A percentile compares a stretch with the other conserved stretches of the same genome.
Conservation (phyloP, 2,329 filamentous ascomycete genomes). For the Aureobasidium sp. region DNA sequence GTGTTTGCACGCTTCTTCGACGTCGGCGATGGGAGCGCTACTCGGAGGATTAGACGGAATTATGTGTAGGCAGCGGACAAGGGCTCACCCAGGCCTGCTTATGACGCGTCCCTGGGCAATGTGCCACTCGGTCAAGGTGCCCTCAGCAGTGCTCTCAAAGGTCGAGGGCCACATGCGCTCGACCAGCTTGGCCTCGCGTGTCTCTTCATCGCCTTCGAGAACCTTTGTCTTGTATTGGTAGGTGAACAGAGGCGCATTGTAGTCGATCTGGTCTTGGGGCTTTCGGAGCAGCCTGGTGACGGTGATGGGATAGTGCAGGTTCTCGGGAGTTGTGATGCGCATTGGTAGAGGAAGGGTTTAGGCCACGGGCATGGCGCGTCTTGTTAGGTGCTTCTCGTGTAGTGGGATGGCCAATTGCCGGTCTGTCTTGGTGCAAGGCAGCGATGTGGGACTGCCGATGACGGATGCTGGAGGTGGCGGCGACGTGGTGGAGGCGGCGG, state of each 20-base stretch:
- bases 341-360: constrained; percentile 28
- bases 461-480: background rate
- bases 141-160: constrained; percentile 80
- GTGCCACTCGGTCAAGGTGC: constrained; percentile 69
- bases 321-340: constrained; percentile 43
- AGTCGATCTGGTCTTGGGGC: constrained; percentile 66
- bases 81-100: constrained; percentile 31
- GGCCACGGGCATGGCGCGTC: constrained; percentile 15
- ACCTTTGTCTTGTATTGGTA: constrained; percentile 78
- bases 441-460: background rate
- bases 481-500: background rate
- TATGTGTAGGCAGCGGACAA: background rate
- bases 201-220: constrained; percentile 61
- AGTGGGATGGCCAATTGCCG: background rate
- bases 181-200: constrained; percentile 59
- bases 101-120: constrained; percentile 61
- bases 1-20: constrained; percentile 88
- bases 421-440: background rate
- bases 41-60: background rate
- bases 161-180: constrained; percentile 65
- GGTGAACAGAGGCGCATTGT: constrained; percentile 71
- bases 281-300: constrained; percentile 76
- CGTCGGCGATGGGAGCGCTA: constrained; percentile 55
- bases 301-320: constrained; percentile 85
- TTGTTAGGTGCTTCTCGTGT: constrained; percentile 2